Percentiles rank a stretch among this genome's conserved stretches.
Evolutionary conservation across 768 basidiomycete species (phyloP).

Genomic region (Tylopilus subfusipes): DNA sequence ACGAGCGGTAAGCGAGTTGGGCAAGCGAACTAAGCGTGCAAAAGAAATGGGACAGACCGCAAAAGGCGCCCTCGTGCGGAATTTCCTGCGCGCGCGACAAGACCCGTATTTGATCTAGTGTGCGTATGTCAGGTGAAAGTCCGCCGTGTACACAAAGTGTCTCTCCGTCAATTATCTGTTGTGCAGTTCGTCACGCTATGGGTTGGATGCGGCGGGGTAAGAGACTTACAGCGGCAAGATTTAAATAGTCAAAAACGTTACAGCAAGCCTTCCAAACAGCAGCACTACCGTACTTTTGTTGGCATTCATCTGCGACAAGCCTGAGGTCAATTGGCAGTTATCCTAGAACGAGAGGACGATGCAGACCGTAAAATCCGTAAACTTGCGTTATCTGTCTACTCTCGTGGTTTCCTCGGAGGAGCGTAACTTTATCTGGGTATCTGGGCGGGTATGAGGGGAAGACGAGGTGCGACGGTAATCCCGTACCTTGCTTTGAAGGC

Average conservation of each 20-base stretch:
- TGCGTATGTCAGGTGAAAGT: constrained; percentile 92
- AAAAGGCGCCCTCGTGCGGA: constrained; percentile 98
- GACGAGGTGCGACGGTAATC: not conserved
- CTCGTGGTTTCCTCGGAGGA: constrained; percentile 94
- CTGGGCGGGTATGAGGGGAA: constrained; percentile 37
- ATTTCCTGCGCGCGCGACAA: constrained; percentile 95
- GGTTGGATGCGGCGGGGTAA: not conserved
- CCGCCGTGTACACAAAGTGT: constrained; percentile 95
- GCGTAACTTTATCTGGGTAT: constrained; percentile 89
- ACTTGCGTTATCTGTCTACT: constrained; percentile 97
- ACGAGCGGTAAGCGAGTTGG: not conserved
- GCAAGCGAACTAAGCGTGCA: not conserved
- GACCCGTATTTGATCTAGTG: constrained; percentile 91
- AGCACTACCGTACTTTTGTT: constrained; percentile 95
- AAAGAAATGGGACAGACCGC: constrained; percentile 46
- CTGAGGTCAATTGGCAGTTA: not conserved
- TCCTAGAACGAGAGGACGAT: not conserved
- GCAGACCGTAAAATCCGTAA: constrained; percentile 92
- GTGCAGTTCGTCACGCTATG: not conserved
- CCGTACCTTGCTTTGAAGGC: constrained; percentile 83
- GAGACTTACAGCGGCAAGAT: constrained; percentile 79
- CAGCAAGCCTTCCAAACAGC: constrained; percentile 98
- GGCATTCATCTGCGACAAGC: constrained; percentile 77
- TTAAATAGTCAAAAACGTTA: constrained; percentile 92
- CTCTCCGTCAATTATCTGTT: constrained; percentile 88